Evolutionary conservation across 129 eudicot genomes (phyloP).

Genomic region (Apium graveolens): DNA sequence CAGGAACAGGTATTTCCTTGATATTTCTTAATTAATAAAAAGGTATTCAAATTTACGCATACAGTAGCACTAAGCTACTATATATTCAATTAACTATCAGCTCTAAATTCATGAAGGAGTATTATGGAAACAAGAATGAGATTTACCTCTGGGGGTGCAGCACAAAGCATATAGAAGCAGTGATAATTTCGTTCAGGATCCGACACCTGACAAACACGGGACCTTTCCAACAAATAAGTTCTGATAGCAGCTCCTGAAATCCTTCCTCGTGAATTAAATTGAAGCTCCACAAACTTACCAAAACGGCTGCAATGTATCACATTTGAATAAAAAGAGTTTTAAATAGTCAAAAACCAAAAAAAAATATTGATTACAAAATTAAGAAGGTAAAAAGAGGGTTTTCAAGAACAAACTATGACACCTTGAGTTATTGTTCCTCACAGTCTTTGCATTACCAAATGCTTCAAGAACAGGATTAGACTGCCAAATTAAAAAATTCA

Average conservation of each 20-base stretch:
- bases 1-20: not conserved
- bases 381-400: not conserved
- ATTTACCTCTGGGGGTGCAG: conserved; percentile 81
- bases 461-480: conserved; percentile 85
- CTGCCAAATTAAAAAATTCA: conserved; percentile 31
- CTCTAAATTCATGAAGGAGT: not conserved
- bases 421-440: conserved; percentile 84
- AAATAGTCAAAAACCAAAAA: not conserved
- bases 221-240: conserved; percentile 84
- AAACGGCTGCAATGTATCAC: conserved; percentile 55
- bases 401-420: conserved; percentile 5
- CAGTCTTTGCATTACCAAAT: conserved; percentile 74
- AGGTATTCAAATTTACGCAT: not conserved
- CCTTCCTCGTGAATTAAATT: conserved; percentile 56
- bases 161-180: conserved; percentile 93
- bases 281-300: conserved; percentile 93
- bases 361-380: not conserved
- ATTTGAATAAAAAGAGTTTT: conserved; percentile 13
- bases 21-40: not conserved
- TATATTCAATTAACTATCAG: not conserved
- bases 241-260: conserved; percentile 93
- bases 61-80: not conserved
- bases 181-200: conserved; percentile 95
- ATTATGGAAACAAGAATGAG: not conserved
- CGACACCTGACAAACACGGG: conserved; percentile 94